phyloP scores from a whole-genome alignment of 2,329 filamentous ascomycete genomes.

The Penicillium sp. region DNA sequence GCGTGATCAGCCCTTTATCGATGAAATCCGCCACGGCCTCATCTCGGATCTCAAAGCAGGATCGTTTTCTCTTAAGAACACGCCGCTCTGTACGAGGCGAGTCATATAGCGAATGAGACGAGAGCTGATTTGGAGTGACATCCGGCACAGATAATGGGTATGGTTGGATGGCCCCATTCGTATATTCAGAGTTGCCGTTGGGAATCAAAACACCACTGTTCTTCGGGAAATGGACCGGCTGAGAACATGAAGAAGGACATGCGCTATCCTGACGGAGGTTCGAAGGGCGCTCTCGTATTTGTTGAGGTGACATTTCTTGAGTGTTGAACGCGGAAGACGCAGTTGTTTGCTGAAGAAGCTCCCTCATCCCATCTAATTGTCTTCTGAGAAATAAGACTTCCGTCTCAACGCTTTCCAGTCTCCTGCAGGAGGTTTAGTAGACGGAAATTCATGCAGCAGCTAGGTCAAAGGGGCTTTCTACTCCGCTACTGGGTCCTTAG shows the following conservation, averaged over 20 bases:
- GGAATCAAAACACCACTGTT: neutral
- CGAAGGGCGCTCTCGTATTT: slow-evolving; percentile 1
- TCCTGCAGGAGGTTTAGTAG: slow-evolving; percentile 20
- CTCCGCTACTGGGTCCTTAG: slow-evolving; percentile 33
- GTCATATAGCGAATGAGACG: slow-evolving; percentile 10
- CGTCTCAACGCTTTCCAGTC: slow-evolving; percentile 36
- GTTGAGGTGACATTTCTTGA: slow-evolving; percentile 8
- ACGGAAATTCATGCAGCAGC: no score
- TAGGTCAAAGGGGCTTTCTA: slow-evolving; percentile 11
- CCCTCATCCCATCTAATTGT: slow-evolving; percentile 30
- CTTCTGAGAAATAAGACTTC: slow-evolving; percentile 32
- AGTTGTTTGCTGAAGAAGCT: slow-evolving; percentile 17
- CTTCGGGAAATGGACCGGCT: neutral
- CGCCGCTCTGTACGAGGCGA: slow-evolving; percentile 1
- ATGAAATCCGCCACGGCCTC: slow-evolving; percentile 40
- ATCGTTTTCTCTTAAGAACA: slow-evolving; percentile 30
- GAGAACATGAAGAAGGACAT: slow-evolving; percentile 10
- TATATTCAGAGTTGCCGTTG: neutral
- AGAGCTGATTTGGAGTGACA: slow-evolving; percentile 11
- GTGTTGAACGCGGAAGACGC: neutral
- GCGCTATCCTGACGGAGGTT: slow-evolving; percentile 3
- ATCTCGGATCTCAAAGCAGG: slow-evolving; percentile 37
- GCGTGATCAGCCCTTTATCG: slow-evolving; percentile 35
- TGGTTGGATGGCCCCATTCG: neutral
- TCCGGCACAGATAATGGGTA: slow-evolving; percentile 9